Percentiles rank a stretch among this genome's conserved stretches.
Evolutionary conservation across 352 stramenopile species (phyloP).

Genomic region (Phytophthora lateralis): DNA sequence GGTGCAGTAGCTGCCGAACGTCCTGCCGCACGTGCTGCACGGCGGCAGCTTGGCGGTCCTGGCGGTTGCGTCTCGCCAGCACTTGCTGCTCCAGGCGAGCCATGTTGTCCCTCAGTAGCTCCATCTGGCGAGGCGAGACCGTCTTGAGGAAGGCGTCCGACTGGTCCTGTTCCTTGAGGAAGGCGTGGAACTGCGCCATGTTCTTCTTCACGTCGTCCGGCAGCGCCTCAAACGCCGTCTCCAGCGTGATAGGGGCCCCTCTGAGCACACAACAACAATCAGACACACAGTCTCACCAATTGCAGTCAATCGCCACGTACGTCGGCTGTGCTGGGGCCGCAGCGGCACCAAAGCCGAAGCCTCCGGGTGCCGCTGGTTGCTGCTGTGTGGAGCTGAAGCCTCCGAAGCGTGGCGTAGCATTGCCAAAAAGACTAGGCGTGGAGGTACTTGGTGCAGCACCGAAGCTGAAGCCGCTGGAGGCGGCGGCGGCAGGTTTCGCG

Average conservation of each 20-base stretch:
- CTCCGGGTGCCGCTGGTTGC: constrained; percentile 12
- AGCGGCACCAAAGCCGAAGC: constrained; percentile 26
- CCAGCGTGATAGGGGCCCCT: constrained; percentile 61
- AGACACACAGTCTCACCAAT: background rate
- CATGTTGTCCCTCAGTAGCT: constrained; percentile 63
- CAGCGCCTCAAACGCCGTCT: constrained; percentile 75
- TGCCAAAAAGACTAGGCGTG: constrained; percentile 32
- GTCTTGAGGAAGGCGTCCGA: constrained; percentile 77
- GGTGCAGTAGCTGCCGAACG: constrained; percentile 73
- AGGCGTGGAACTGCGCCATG: constrained; percentile 75
- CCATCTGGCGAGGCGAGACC: constrained; percentile 62
- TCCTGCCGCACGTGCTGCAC: constrained; percentile 79
- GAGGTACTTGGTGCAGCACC: constrained; percentile 12
- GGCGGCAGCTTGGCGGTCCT: constrained; percentile 58
- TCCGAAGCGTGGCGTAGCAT: constrained; percentile 5
- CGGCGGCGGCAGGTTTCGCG: constrained; percentile 1
- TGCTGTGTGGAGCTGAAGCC: constrained; percentile 26
- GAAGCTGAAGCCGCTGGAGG: constrained; percentile 17
- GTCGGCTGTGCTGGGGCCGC: constrained; percentile 12
- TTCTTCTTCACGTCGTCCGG: constrained; percentile 79
- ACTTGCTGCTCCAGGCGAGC: constrained; percentile 66
- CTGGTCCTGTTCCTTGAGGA: constrained; percentile 76
- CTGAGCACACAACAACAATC: constrained; percentile 12
- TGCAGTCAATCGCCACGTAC: constrained; percentile 16
- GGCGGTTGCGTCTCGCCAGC: constrained; percentile 58